phyloP scores from a whole-genome alignment of 2,329 filamentous ascomycete species.

The Fusarium sp. region DNA sequence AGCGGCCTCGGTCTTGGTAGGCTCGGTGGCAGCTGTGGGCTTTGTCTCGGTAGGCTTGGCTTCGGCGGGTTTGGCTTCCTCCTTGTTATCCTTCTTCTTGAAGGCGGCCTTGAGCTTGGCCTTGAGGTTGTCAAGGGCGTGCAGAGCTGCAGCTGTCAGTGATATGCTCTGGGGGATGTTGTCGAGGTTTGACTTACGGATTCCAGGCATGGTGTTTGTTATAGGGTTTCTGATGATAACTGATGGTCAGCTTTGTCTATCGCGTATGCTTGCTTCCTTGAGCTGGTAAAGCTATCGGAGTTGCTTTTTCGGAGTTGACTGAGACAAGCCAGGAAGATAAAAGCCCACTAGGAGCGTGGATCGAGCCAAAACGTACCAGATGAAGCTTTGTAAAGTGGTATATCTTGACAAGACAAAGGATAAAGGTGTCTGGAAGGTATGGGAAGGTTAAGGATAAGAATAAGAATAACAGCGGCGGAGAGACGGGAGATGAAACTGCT shows the following conservation, averaged over 20 bases:
- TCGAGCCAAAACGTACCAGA: slow-evolving; percentile 17
- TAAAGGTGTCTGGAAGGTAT: slow-evolving; percentile 5
- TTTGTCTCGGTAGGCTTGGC: slow-evolving; percentile 38
- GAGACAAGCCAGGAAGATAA: background rate
- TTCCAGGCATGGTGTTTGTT: slow-evolving; percentile 61
- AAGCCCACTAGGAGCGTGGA: background rate
- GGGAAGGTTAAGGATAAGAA: slow-evolving; percentile 13
- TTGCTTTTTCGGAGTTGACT: background rate
- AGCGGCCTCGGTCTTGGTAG: slow-evolving; percentile 53
- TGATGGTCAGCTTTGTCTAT: slow-evolving; percentile 27
- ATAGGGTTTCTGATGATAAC: slow-evolving; percentile 8
- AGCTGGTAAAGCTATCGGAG: background rate
- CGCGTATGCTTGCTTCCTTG: background rate
- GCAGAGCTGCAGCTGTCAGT: slow-evolving; percentile 54
- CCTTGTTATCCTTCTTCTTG: slow-evolving; percentile 61
- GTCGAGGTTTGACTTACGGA: slow-evolving; percentile 59
- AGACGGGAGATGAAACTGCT: slow-evolving; percentile 32
- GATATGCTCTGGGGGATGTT: background rate
- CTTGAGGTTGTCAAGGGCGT: slow-evolving; percentile 67
- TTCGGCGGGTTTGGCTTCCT: slow-evolving; percentile 45
- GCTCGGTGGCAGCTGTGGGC: slow-evolving; percentile 46
- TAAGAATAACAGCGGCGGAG: slow-evolving; percentile 12
- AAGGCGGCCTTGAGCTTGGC: slow-evolving; percentile 66
- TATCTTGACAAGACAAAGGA: slow-evolving; percentile 9
- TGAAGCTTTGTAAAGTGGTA: background rate